Base-by-base conservation (phyloP, 164 flowering plant genomes). In the Vitis cinerea region DNA sequence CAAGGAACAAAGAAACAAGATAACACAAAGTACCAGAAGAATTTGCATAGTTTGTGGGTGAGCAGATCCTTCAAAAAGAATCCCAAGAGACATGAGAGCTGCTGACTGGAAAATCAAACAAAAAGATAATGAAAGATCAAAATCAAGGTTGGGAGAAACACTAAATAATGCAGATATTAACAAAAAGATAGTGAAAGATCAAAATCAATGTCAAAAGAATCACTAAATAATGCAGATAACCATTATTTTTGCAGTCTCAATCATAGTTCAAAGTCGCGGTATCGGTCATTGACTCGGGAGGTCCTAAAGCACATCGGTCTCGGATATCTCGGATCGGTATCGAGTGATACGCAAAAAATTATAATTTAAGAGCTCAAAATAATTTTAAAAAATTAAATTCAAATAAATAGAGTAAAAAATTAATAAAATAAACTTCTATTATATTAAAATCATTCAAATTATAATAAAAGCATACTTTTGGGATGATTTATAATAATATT, bases 31-130 rank as follows among this genome's bases (percentile, higher is more conserved):
- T 88, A 95, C 99, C 98, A 93, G 77, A 62, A 95, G 91, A 78
- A 79, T 74, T 70, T 91, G 91, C 95, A 95, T 88, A 1, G 95
- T 87, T 66, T 79, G 87, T 13, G 91, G 97, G 65, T 95, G 97
- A 10, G 94, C 90, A 49, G 99, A 91, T 73, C 98, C 99, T 85
- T 95, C 99, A 67, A 80, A 90, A 61, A 95, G 91, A 77, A 95
- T 84, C 70, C 98, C 98, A 59, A 89, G 74, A 59, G 98, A 90
- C 82, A 95, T 66, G 27, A 95, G 83, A 10, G 98, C 99, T 65
- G 99, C 98, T 69, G 99, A 91, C 99, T 95, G 84, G 9, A 78
- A 66, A 75, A 75, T 68, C 47, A 75, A 68, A 37, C 44, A 9
- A 66, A 47, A 71, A 66, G 16, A 64, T 47, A 49, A 23, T 61